Percentiles rank a stretch among this genome's conserved stretches.
Conservation (phyloP, 352 stramenopile species). For the Lagenidium sp. region DNA sequence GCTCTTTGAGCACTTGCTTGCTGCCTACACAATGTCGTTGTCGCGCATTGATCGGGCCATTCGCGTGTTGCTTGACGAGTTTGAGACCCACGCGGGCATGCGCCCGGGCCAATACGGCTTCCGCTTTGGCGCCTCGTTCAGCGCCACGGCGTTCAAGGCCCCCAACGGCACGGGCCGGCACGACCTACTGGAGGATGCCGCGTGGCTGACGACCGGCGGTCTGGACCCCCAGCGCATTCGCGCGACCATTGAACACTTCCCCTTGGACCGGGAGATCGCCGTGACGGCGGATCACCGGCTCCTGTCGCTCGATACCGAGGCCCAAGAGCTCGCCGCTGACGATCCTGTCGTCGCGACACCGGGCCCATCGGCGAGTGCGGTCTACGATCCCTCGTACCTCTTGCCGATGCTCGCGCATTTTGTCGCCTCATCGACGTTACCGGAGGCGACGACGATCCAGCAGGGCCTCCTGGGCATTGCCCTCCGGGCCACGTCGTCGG, state of each 20-base stretch:
- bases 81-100: slow-evolving; percentile 31
- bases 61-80: slow-evolving; percentile 42
- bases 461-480: slow-evolving; percentile 64
- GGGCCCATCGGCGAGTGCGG: no score
- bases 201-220: slow-evolving; percentile 54
- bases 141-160: slow-evolving; percentile 12
- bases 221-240: slow-evolving; percentile 55
- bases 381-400: slow-evolving; percentile 73
- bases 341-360: slow-evolving; percentile 7
- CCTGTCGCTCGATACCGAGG: slow-evolving; percentile 12
- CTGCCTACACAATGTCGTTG: slow-evolving; percentile 60
- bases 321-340: slow-evolving; percentile 7
- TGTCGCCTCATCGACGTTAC: slow-evolving; percentile 58
- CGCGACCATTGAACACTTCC: slow-evolving; percentile 63
- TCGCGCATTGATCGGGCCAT: slow-evolving; percentile 45
- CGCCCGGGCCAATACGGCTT: slow-evolving; percentile 44
- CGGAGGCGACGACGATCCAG: slow-evolving; percentile 45
- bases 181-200: slow-evolving; percentile 56
- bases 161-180: slow-evolving; percentile 13
- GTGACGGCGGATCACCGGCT: slow-evolving; percentile 16
- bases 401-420: slow-evolving; percentile 71
- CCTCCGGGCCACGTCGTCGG: slow-evolving; percentile 63
- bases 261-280: slow-evolving; percentile 24
- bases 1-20: slow-evolving; percentile 53
- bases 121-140: slow-evolving; percentile 50